A percentile compares a stretch with the other conserved stretches of the same genome.
Evolutionary conservation across 768 basidiomycete genomes (phyloP).

Genomic region (Lentinula sp.): DNA sequence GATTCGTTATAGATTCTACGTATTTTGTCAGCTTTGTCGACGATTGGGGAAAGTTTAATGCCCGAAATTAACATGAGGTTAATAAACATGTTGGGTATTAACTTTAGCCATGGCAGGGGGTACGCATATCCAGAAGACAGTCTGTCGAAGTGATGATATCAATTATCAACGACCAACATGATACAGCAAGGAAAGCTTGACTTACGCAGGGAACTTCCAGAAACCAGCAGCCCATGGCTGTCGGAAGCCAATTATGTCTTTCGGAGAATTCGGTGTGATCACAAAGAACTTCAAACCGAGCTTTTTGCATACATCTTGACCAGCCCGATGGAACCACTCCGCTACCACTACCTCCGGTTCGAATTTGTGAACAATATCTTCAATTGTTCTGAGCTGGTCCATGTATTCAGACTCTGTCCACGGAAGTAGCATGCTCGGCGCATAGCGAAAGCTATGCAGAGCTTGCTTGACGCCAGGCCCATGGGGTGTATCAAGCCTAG

Average conservation of each 20-base stretch:
- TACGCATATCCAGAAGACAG: slow-evolving; percentile 5
- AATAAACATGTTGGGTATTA: slow-evolving; percentile 4
- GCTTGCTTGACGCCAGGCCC: slow-evolving; percentile 3
- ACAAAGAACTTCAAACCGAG: not conserved
- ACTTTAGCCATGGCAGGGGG: slow-evolving; percentile 2
- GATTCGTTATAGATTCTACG: not conserved
- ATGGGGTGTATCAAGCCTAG: not conserved
- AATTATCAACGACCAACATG: not conserved
- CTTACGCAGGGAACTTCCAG: slow-evolving; percentile 9
- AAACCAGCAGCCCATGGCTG: not conserved
- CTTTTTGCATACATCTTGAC: slow-evolving; percentile 2
- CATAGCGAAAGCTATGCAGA: slow-evolving; percentile 3
- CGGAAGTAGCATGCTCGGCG: slow-evolving; percentile 4
- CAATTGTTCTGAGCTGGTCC: not conserved
- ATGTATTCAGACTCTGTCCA: slow-evolving; percentile 3
- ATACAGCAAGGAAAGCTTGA: not conserved
- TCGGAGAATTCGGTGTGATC: not conserved
- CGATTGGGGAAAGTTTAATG: not conserved
- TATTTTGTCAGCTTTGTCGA: not conserved
- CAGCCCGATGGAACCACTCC: not conserved
- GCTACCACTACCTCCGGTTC: not conserved
- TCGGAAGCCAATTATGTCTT: not conserved
- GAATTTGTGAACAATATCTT: slow-evolving; percentile 1
- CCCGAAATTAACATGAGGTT: not conserved
- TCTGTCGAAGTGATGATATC: not conserved